phyloP scores from a whole-genome alignment of 2,329 filamentous ascomycete genomes.

The Penicillium sp. region DNA sequence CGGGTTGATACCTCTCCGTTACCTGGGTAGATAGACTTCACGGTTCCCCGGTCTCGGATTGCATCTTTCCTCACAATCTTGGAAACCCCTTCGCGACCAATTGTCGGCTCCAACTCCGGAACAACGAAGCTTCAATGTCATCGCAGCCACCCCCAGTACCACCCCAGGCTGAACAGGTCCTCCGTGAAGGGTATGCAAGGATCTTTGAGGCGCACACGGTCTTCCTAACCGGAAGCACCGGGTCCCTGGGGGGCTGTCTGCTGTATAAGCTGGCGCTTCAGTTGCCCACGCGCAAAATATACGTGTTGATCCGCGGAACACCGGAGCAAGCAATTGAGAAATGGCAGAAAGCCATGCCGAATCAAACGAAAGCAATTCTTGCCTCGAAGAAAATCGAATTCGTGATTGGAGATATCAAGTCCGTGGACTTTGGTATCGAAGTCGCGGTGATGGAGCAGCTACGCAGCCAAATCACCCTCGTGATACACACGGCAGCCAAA shows the following conservation, averaged over 20 bases:
- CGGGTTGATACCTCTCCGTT: neutral
- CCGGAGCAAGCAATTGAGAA: slow-evolving; percentile 26
- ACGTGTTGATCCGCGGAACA: slow-evolving; percentile 27
- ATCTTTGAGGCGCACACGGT: slow-evolving; percentile 28
- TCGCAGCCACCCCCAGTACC: slow-evolving; percentile 3
- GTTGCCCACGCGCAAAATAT: slow-evolving; percentile 33
- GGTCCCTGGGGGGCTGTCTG: slow-evolving; percentile 34
- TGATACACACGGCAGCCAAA: slow-evolving; percentile 34
- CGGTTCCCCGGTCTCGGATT: neutral
- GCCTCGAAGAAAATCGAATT: slow-evolving; percentile 28
- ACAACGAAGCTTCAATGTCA: slow-evolving; percentile 10
- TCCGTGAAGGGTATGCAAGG: slow-evolving; percentile 26
- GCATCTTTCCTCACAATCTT: neutral
- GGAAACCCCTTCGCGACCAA: neutral
- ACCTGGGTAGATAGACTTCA: neutral
- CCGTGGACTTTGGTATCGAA: slow-evolving; percentile 27
- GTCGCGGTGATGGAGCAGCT: slow-evolving; percentile 14
- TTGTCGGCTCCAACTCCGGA: neutral
- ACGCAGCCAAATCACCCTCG: slow-evolving; percentile 30
- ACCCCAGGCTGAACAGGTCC: slow-evolving; percentile 18
- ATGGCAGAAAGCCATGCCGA: slow-evolving; percentile 30
- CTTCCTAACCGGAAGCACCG: slow-evolving; percentile 33
- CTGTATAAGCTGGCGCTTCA: slow-evolving; percentile 34
- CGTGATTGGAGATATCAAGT: slow-evolving; percentile 29
- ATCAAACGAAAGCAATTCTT: slow-evolving; percentile 28